Base-by-base conservation (phyloP, 352 stramenopile genomes). In the Globisporangium barbulae region DNA sequence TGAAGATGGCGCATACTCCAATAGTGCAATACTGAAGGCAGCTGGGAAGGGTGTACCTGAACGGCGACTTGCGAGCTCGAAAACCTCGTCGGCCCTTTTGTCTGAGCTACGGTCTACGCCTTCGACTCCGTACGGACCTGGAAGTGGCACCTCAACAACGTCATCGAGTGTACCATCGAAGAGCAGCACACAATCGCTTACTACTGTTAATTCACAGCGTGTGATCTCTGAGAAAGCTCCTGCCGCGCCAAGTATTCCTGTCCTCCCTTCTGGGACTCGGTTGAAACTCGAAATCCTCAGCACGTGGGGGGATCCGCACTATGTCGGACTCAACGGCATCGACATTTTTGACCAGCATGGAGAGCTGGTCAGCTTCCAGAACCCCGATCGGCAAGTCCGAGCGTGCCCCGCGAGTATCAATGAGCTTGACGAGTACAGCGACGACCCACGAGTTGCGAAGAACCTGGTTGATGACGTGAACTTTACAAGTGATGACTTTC, bases 241-340 rank as follows among this genome's bases (percentile, higher is more conserved):
- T 15, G 2, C 2, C 15, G 2, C 3, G 13, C 12, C 28, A 21
- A 64, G 70, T 8, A 88, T 95, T 37, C 89, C 88, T 3, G 73
- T 84, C 13, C 70, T 96, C 31, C 89, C 89, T 3, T 75, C 44
- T 37, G 87, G 87, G 0, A 73, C 72, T 39, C 80, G 69, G 21
- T 52, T 97, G 0, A 72, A 76, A 25, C 57, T 97, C 5, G 76
- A 94, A 42, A 92, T 97, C 35, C 44, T 96, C 3, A 88, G 69
- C 47, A 98, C 91, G 0, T 97, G 89, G 89, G 91, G 91, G 17
- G 91, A 98, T 61, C 75, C 78, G 4, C 84, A 92, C 68, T 97
- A 98, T 54, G 85, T 98, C 2, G 91, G 91, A 5, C 70, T 98
- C 0, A 96, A 92, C 48, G 91, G 91, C 1, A 78, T 98, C 9